Conservation (phyloP, 1,284 basidiomycete species). For the Moniliophthora roreri region DNA sequence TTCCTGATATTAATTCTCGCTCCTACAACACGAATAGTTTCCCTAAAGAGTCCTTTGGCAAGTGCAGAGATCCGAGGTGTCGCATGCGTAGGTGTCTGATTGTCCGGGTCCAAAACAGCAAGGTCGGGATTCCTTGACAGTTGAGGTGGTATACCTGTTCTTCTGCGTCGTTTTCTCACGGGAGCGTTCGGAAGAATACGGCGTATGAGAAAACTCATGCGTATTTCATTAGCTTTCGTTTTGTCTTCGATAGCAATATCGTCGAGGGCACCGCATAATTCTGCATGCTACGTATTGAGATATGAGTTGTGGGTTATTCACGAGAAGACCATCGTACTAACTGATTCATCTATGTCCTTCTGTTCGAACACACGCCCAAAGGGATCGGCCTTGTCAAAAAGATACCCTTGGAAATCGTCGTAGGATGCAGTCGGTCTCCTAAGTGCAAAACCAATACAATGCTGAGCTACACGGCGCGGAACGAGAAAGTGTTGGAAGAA, state of each 20-base stretch:
- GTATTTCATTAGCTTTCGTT: no score
- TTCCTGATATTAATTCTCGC: conserved; percentile 8
- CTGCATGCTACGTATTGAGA: conserved; percentile 27
- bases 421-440: conserved; percentile 26
- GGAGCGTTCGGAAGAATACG: no score
- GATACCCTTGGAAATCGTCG: conserved; percentile 30
- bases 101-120: conserved; percentile 51
- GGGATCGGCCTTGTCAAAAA: conserved; percentile 31
- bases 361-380: conserved; percentile 37
- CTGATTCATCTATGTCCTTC: conserved; percentile 40
- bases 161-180: conserved; percentile 18
- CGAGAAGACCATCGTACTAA: conserved; percentile 25
- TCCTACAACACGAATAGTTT: conserved; percentile 53
- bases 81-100: conserved; percentile 56
- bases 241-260: no score
- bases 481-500: conserved; percentile 50
- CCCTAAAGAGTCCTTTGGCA: conserved; percentile 48
- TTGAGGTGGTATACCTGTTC: conserved; percentile 8
- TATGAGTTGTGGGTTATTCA: background rate
- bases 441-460: conserved; percentile 39
- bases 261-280: conserved; percentile 24
- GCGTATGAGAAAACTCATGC: no score
- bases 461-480: conserved; percentile 48
- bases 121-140: conserved; percentile 48
- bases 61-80: conserved; percentile 56